phyloP scores from a whole-genome alignment of 495 filamentous ascomycete genomes.

The Glonium stellatum region DNA sequence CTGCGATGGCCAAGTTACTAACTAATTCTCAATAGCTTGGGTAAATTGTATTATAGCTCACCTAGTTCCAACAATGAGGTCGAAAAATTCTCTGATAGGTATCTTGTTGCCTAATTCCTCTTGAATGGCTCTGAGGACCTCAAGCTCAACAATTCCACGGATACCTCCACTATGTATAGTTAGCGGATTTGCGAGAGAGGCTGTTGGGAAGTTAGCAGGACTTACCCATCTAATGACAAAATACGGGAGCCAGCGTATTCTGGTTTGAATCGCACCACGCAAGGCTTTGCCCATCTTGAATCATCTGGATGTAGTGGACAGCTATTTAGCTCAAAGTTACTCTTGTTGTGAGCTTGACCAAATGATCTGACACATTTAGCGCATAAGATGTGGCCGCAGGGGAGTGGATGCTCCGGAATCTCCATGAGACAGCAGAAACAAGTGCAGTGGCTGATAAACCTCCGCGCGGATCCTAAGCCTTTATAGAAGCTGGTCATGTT shows the following conservation, averaged over 20 bases:
- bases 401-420: conserved; percentile 36
- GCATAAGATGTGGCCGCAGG: conserved; percentile 40
- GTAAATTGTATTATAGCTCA: conserved; percentile 14
- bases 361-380: conserved; percentile 26
- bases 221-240: conserved; percentile 41
- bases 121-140: conserved; percentile 37
- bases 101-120: conserved; percentile 25
- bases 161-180: conserved; percentile 38
- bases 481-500: neutral
- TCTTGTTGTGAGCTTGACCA: neutral
- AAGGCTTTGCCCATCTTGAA: neutral
- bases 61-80: conserved; percentile 44
- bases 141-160: conserved; percentile 41
- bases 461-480: conserved; percentile 2
- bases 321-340: conserved; percentile 5
- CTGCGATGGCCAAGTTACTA: conserved; percentile 25
- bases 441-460: conserved; percentile 33
- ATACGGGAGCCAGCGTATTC: conserved; percentile 33
- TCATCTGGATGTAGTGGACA: conserved; percentile 11
- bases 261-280: conserved; percentile 34
- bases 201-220: neutral
- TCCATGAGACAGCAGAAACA: conserved; percentile 40
- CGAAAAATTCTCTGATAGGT: conserved; percentile 40
- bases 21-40: neutral
- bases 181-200: conserved; percentile 4